Evolutionary conservation across 805 yeast species (phyloP).

Genomic region (Brettanomyces bruxellensis): DNA sequence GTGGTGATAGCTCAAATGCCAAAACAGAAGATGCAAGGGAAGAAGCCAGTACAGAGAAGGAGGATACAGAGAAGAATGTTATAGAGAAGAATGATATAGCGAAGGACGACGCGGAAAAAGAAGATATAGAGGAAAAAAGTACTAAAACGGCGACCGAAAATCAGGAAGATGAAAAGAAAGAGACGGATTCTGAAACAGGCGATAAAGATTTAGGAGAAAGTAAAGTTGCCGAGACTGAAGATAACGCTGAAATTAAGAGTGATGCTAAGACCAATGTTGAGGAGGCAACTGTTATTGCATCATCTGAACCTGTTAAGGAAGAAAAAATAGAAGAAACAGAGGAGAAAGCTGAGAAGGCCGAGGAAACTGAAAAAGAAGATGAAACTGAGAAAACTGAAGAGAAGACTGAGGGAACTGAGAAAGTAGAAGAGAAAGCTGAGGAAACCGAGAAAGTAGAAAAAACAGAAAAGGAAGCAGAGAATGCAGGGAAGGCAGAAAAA

Average conservation of each 20-base stretch:
- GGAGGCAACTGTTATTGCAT: background rate
- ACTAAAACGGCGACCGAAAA: background rate
- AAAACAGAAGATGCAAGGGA: background rate
- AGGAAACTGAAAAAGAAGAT: background rate
- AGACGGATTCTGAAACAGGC: conserved; percentile 3
- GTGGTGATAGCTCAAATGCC: too few species aligned
- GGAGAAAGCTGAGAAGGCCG: background rate
- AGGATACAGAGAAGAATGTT: background rate
- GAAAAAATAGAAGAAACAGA: background rate
- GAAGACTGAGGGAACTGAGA: too few species aligned
- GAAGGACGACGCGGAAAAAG: conserved; percentile 7
- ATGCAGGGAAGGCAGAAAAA: conserved; percentile 1
- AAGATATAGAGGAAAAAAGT: conserved; percentile 1
- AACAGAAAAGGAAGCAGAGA: background rate
- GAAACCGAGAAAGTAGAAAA: conserved; percentile 2
- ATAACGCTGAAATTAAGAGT: background rate
- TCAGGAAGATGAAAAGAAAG: conserved; percentile 5
- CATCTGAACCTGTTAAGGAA: background rate
- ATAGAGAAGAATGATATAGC: conserved; percentile 3
- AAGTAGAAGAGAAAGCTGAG: background rate
- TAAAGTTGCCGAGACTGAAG: conserved; percentile 5
- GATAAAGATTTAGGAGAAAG: background rate
- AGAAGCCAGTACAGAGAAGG: conserved; percentile 2
- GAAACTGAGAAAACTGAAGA: conserved; percentile 6
- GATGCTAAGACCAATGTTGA: background rate